phyloP scores from a whole-genome alignment of 2,329 filamentous ascomycete genomes.

The Pleurostoma richardsiae region DNA sequence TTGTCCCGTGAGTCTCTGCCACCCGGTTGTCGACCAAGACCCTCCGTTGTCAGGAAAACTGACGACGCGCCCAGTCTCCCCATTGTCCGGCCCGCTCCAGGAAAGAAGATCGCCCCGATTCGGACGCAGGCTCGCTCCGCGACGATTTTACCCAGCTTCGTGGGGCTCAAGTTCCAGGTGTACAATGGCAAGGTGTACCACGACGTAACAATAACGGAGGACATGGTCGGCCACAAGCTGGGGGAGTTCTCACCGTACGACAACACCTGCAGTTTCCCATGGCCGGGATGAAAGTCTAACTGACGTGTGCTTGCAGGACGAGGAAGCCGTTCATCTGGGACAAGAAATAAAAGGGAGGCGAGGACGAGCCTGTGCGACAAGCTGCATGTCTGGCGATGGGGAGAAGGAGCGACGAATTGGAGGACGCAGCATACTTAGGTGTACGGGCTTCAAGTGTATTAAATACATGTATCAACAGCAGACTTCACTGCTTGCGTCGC shows the following conservation, averaged over 20 bases:
- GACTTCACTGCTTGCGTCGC: no score
- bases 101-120: conserved; percentile 66
- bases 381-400: no score
- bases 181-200: conserved; percentile 88
- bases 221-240: conserved; percentile 95
- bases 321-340: conserved; percentile 54
- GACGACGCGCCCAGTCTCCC: conserved; percentile 41
- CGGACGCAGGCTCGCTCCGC: conserved; percentile 82
- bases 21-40: conserved; percentile 2
- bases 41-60: background rate
- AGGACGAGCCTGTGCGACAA: no score
- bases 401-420: no score
- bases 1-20: conserved; percentile 35
- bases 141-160: conserved; percentile 88
- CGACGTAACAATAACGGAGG: conserved; percentile 80
- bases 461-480: no score
- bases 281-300: background rate
- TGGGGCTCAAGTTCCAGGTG: conserved; percentile 82
- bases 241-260: conserved; percentile 87
- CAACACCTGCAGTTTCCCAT: background rate
- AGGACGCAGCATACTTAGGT: no score
- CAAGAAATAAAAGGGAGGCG: conserved; percentile 17
- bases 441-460: no score
- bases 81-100: conserved; percentile 56
- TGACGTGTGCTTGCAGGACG: conserved; percentile 32